Base-by-base conservation (phyloP, 768 basidiomycete genomes). In the Psilocybe cubensis region DNA sequence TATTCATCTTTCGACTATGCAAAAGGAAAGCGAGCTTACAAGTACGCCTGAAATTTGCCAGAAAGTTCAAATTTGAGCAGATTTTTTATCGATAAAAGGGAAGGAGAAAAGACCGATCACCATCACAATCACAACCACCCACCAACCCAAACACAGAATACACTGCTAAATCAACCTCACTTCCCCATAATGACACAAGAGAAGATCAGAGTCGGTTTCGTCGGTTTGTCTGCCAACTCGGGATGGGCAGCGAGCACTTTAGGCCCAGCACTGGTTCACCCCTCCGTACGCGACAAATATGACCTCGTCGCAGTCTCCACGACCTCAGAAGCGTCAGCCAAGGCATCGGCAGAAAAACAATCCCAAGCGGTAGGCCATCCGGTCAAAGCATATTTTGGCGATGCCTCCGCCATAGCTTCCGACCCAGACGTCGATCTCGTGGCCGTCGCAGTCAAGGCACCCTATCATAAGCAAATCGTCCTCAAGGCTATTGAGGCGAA, bases 341-440 rank as follows among this genome's bases (percentile, higher is more conserved):
- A 62, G 20, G 67, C 65, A 1, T 64, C 75, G 3, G 70, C 72
- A 1, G 55, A 66, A 35, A 72, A 75, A 47, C 70, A 76, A 52
- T 58, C 67, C 11, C 56, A 64, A 23, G 53, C 63, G 52, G 29
- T 60, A 6, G 70, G 68, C 2, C 61, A 68, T 38, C 46, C 59
- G 2, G 68, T 78, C 54, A 75, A 73, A 48, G 63, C 70, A 0
- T 78, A 73, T 59, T 63, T 71, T 43, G 76, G 76, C 3, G 58
- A 62, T 23, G 60, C 69, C 11, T 60, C 65, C 4, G 44, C 60
- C 12, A 66, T 79, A 29, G 72, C 73, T 0, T 57, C 59, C 3
- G 76, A 79, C 50, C 68, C 72, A 0, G 68, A 77, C 24, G 70
- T 79, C 25, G 74, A 75, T 51, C 53, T 78, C 17, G 70, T 79